These are phyloP conservation scores for Salmacisia buchloeana DNA, from an alignment of 1,284 basidiomycete species.

Conservation along the genomic window DNA sequence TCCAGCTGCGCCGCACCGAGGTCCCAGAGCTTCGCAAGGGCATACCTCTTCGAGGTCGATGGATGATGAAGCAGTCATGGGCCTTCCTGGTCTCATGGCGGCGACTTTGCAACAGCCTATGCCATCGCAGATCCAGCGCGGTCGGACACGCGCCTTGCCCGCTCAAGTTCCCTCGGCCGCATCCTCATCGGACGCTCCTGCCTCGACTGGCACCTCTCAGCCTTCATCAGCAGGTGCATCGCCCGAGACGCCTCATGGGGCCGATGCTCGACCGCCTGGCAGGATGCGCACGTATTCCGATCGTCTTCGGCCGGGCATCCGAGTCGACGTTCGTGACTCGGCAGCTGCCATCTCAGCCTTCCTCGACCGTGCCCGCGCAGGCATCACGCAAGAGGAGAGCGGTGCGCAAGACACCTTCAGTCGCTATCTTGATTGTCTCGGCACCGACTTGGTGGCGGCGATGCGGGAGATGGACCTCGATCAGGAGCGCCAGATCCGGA, in stretches of 20 bases:
- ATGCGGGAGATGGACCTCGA: not conserved
- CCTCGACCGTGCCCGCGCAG: not conserved
- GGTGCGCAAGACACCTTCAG: not conserved
- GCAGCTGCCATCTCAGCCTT: not conserved
- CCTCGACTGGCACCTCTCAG: not conserved
- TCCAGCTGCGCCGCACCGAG: too few species aligned
- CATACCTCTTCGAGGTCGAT: too few species aligned
- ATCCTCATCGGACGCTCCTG: too few species aligned
- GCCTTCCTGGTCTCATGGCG: too few species aligned
- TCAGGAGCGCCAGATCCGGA: not conserved
- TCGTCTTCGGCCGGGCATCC: not conserved
- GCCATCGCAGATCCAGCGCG: too few species aligned
- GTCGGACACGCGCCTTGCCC: too few species aligned
- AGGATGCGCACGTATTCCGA: not conserved
- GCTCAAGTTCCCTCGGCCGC: too few species aligned
- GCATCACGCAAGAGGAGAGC: not conserved
- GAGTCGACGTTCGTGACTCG: conserved; percentile 2
- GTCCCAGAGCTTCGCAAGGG: too few species aligned
- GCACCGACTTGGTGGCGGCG: not conserved
- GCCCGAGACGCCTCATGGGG: too few species aligned
- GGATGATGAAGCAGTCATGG: too few species aligned
- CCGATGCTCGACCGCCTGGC: not conserved
- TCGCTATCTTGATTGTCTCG: not conserved
- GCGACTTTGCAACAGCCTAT: too few species aligned
- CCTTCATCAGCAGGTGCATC: too few species aligned